Conservation (phyloP, 148 eudicot genomes). For the Persicaria tinctoria region DNA sequence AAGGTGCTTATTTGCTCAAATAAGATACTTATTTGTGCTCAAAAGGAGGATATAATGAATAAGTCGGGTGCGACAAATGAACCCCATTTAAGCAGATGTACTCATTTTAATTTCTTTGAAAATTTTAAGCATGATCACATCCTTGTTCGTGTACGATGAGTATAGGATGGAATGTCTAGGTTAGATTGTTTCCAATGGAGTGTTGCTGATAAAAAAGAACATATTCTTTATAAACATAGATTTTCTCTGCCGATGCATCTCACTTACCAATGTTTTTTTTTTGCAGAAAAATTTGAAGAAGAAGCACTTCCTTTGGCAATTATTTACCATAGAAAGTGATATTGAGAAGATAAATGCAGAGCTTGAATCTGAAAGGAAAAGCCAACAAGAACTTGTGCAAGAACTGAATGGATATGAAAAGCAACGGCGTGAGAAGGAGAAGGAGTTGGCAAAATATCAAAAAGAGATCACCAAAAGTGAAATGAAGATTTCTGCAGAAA, state of each 20-base stretch:
- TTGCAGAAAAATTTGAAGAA: constrained; percentile 87
- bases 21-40: too few relatives aligned
- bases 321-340: constrained; percentile 72
- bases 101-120: background rate
- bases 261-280: constrained; percentile 11
- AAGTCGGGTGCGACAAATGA: too few relatives aligned
- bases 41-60: too few relatives aligned
- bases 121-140: background rate
- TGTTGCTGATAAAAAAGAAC: background rate
- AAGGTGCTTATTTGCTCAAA: too few relatives aligned
- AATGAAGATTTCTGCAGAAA: constrained; percentile 67
- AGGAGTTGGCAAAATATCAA: constrained; percentile 56
- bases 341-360: constrained; percentile 55
- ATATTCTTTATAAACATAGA: constrained; percentile 1
- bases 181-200: background rate
- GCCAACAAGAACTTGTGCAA: constrained; percentile 61
- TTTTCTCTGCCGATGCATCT: constrained; percentile 3
- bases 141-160: background rate
- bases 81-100: background rate
- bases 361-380: constrained; percentile 50
- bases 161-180: background rate
- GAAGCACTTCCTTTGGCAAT: constrained; percentile 88
- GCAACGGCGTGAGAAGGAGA: constrained; percentile 58
- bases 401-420: constrained; percentile 60
- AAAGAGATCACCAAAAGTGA: constrained; percentile 72